Conservation (phyloP, 495 filamentous ascomycete genomes). For the Hypoxylon trugodes region DNA sequence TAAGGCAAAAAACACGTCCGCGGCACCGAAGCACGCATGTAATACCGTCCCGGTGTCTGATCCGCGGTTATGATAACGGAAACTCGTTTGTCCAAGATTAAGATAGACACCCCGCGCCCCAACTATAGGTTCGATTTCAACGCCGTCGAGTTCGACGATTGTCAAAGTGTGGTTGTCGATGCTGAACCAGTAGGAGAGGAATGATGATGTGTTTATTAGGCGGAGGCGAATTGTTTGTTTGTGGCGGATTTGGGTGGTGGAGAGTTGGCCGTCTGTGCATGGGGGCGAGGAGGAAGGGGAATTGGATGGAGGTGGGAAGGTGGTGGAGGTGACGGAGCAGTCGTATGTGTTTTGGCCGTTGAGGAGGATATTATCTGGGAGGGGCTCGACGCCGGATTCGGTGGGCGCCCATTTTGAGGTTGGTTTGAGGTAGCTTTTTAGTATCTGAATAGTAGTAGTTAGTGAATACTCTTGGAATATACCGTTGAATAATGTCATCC, state of each 20-base stretch:
- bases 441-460: constrained; percentile 17
- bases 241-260: constrained; percentile 23
- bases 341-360: constrained; percentile 51
- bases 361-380: constrained; percentile 45
- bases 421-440: constrained; percentile 40
- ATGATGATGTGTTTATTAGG: constrained; percentile 41
- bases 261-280: constrained; percentile 40
- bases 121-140: constrained; percentile 37
- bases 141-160: constrained; percentile 45
- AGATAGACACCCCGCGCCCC: constrained; percentile 43
- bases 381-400: constrained; percentile 45
- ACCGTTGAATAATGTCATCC: neutral
- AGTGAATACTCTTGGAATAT: neutral
- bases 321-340: constrained; percentile 42
- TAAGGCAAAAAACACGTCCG: constrained; percentile 45
- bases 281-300: neutral
- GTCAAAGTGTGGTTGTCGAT: constrained; percentile 44
- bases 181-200: constrained; percentile 44
- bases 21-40: constrained; percentile 40
- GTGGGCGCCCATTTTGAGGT: constrained; percentile 42
- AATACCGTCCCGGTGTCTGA: constrained; percentile 40
- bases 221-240: constrained; percentile 31
- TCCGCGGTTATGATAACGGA: constrained; percentile 42
- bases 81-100: constrained; percentile 43
- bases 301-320: constrained; percentile 23